Evolutionary conservation across 495 filamentous ascomycete genomes (phyloP).

Genomic region (Podospora comata): DNA sequence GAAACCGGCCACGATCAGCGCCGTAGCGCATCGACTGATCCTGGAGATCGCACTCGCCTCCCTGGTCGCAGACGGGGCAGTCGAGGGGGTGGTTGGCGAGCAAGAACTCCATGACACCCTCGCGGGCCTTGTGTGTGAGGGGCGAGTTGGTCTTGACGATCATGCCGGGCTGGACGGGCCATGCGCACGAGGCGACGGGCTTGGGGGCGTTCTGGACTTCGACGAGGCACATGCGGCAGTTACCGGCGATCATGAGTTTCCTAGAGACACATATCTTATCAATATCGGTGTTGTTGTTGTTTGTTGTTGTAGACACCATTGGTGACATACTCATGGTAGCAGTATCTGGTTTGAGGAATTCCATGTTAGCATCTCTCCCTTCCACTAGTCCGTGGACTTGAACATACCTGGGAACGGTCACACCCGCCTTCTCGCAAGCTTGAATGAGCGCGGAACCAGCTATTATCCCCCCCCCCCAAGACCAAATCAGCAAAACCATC

Average conservation of each 20-base stretch:
- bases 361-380: background rate
- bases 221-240: slow-evolving; percentile 98
- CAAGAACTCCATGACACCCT: slow-evolving; percentile 98
- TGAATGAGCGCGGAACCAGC: slow-evolving; percentile 94
- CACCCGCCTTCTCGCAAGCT: slow-evolving; percentile 96
- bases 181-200: slow-evolving; percentile 96
- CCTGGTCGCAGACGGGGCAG: slow-evolving; percentile 97
- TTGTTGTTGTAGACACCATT: background rate
- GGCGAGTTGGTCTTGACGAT: slow-evolving; percentile 97
- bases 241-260: slow-evolving; percentile 97
- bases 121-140: slow-evolving; percentile 90
- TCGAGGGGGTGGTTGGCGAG: slow-evolving; percentile 96
- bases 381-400: background rate
- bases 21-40: slow-evolving; percentile 99
- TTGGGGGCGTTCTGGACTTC: slow-evolving; percentile 95
- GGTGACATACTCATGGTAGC: slow-evolving; percentile 84
- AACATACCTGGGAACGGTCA: slow-evolving; percentile 74
- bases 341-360: slow-evolving; percentile 68
- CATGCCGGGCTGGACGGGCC: slow-evolving; percentile 98
- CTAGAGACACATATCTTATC: slow-evolving; percentile 45
- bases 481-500: slow-evolving; percentile 23
- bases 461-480: slow-evolving; percentile 33
- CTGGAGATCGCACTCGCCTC: slow-evolving; percentile 97
- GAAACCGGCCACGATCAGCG: slow-evolving; percentile 91
- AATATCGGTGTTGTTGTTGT: slow-evolving; percentile 19